phyloP scores from a whole-genome alignment of 441 rosid species.

The Euphorbia celastroides region DNA sequence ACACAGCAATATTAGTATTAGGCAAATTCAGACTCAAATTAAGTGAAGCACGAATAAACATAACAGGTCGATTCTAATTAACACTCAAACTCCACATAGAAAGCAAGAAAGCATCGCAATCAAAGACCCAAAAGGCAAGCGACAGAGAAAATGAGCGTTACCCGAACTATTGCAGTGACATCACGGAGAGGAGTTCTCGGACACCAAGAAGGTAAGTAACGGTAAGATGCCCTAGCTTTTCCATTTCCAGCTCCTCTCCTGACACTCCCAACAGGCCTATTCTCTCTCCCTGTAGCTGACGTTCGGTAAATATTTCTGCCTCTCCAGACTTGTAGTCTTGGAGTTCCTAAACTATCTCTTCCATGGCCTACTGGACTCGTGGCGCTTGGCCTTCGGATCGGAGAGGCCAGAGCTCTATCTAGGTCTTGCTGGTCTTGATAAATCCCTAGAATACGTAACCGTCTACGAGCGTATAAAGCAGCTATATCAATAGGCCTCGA shows the following conservation, averaged over 20 bases:
- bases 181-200: constrained; percentile 81
- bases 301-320: constrained; percentile 27
- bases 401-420: too few species aligned
- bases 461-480: constrained; percentile 33
- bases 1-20: too few species aligned
- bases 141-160: too few species aligned
- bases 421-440: constrained; percentile 30
- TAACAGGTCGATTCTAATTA: too few species aligned
- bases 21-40: too few species aligned
- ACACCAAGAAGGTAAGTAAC: constrained; percentile 69
- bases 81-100: too few species aligned
- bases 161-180: constrained; percentile 29
- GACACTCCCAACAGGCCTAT: constrained; percentile 23
- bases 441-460: constrained; percentile 23
- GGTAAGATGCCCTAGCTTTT: constrained; percentile 24
- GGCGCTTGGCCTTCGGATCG: too few species aligned
- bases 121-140: too few species aligned
- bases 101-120: too few species aligned
- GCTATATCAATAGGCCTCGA: constrained; percentile 49
- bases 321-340: constrained; percentile 27
- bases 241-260: constrained; percentile 20
- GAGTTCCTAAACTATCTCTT: constrained; percentile 34
- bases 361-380: too few species aligned
- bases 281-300: constrained; percentile 37
- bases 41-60: too few species aligned